Percentiles rank a stretch among this genome's conserved stretches.
phyloP scores from a whole-genome alignment of 305 asterid genomes.

The Fraxinus sp. region DNA sequence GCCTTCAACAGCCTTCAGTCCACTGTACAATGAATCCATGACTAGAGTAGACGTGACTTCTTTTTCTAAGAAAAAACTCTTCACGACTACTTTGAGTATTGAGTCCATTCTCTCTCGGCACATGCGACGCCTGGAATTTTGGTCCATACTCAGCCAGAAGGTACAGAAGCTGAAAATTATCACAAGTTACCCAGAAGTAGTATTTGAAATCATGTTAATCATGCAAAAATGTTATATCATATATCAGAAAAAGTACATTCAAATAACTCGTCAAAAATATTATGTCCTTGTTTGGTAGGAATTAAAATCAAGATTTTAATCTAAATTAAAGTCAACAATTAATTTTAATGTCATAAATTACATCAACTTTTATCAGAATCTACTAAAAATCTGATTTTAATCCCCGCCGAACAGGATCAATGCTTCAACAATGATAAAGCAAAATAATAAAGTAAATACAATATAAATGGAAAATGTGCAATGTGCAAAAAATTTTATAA shows the following conservation, averaged over 20 bases:
- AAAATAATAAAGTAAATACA: background rate
- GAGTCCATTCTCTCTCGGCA: slow-evolving; percentile 72
- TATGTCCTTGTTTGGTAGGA: background rate
- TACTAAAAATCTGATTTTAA: too few species aligned
- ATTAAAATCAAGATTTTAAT: too few species aligned
- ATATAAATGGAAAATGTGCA: background rate
- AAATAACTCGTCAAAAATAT: background rate
- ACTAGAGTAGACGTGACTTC: slow-evolving; percentile 97
- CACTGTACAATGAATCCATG: slow-evolving; percentile 95
- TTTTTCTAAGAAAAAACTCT: slow-evolving; percentile 84
- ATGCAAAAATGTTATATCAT: background rate
- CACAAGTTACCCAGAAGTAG: slow-evolving; percentile 7
- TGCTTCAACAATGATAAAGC: background rate
- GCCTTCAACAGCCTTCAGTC: slow-evolving; percentile 87
- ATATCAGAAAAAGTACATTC: background rate
- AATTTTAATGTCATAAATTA: too few species aligned
- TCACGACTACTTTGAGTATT: slow-evolving; percentile 78
- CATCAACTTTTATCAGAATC: too few species aligned
- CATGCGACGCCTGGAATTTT: slow-evolving; percentile 58
- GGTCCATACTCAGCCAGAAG: slow-evolving; percentile 87
- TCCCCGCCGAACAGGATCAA: too few species aligned
- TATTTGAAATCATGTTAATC: background rate
- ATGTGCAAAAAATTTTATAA: background rate
- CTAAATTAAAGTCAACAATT: too few species aligned
- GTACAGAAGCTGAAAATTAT: slow-evolving; percentile 67